These are phyloP conservation scores for Leavenworthia alabamica DNA, from an alignment of 345 rosid genomes.

Conservation along the genomic window DNA sequence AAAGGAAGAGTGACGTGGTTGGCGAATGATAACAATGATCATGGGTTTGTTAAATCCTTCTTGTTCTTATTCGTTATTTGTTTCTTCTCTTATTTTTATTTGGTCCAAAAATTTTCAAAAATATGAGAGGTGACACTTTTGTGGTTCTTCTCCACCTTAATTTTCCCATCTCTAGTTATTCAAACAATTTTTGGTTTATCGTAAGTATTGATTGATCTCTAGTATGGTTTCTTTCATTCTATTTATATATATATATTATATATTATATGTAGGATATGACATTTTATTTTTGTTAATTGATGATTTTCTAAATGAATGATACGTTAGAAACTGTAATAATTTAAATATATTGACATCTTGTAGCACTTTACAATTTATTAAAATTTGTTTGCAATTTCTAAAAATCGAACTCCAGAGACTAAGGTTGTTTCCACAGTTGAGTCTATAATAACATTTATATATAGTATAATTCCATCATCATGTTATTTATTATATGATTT, in stretches of 20 bases:
- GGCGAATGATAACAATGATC: constrained; percentile 27
- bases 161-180: background rate
- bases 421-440: no score
- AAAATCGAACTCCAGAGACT: no score
- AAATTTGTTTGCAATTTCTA: no score
- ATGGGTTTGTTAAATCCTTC: constrained; percentile 29
- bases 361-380: no score
- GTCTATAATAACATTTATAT: no score
- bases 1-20: constrained; percentile 26
- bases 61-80: constrained; percentile 18
- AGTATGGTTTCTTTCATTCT: no score
- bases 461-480: background rate
- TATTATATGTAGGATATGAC: background rate
- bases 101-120: background rate
- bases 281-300: background rate
- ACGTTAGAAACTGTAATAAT: background rate
- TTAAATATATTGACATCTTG: background rate
- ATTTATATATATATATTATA: no score
- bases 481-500: background rate
- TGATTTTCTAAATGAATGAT: background rate
- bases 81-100: constrained; percentile 1
- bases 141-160: constrained; percentile 26
- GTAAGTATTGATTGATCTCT: no score
- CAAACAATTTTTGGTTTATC: background rate
- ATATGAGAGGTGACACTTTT: constrained; percentile 30